phyloP scores from a whole-genome alignment of 2,329 filamentous ascomycete genomes.

The Neonectria magnoliae region DNA sequence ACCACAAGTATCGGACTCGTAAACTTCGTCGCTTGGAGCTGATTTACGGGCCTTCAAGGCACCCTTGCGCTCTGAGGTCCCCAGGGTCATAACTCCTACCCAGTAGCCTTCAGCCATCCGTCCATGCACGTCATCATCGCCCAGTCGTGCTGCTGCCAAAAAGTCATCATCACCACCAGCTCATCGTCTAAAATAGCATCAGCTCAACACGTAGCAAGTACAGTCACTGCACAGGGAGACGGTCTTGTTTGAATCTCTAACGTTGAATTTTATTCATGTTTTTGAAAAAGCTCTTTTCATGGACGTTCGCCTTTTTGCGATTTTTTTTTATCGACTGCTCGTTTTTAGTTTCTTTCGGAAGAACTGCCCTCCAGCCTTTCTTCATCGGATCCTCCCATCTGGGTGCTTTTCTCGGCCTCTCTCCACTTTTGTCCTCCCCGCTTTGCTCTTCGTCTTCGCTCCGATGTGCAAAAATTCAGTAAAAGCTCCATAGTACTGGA shows the following conservation, averaged over 20 bases:
- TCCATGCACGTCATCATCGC: constrained; percentile 17
- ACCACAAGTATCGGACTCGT: not conserved
- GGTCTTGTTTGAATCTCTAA: constrained; percentile 14
- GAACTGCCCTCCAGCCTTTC: constrained; percentile 16
- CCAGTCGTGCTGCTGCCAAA: not conserved
- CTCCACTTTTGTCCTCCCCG: constrained; percentile 37
- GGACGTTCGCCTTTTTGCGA: constrained; percentile 40
- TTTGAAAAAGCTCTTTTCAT: constrained; percentile 37
- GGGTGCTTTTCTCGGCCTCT: constrained; percentile 25
- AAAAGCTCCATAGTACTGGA: constrained; percentile 15
- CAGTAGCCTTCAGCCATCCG: constrained; percentile 8
- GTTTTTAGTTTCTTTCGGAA: constrained; percentile 28
- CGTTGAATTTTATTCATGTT: constrained; percentile 44
- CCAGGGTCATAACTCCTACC: not conserved
- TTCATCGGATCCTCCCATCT: not conserved
- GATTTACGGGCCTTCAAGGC: not conserved
- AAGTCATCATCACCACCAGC: not conserved
- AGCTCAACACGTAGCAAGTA: constrained; percentile 23
- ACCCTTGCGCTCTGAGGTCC: not conserved
- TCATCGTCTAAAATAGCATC: constrained; percentile 10
- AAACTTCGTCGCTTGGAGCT: not conserved
- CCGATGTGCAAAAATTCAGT: constrained; percentile 26
- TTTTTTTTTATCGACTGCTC: constrained; percentile 40
- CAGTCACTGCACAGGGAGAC: constrained; percentile 12
- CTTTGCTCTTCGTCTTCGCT: constrained; percentile 1